Percentiles rank a stretch among this genome's conserved stretches.
phyloP scores from a whole-genome alignment of 2,329 filamentous ascomycete species.

The Arthrobotrys iridis region DNA sequence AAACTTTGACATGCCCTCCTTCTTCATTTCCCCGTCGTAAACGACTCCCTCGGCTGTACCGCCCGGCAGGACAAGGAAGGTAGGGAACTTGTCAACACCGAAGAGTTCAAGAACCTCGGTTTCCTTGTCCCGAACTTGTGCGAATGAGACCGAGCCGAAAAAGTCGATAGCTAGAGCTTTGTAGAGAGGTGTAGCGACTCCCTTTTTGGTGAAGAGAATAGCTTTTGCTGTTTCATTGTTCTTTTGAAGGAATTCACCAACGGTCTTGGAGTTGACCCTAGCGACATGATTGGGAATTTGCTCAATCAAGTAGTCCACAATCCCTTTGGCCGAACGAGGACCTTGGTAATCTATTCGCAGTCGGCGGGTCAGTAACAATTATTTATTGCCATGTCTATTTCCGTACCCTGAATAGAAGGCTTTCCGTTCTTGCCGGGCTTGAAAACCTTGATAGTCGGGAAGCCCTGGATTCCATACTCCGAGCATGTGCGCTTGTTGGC shows the following conservation, averaged over 20 bases:
- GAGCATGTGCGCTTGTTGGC: slow-evolving; percentile 88
- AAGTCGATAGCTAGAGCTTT: slow-evolving; percentile 91
- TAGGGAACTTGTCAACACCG: slow-evolving; percentile 79
- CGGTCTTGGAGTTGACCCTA: slow-evolving; percentile 74
- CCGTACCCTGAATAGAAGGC: slow-evolving; percentile 74
- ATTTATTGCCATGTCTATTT: not conserved
- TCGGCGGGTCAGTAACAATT: not conserved
- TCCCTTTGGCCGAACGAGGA: slow-evolving; percentile 80
- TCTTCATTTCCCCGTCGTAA: slow-evolving; percentile 86
- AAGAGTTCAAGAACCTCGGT: slow-evolving; percentile 76
- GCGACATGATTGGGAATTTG: slow-evolving; percentile 94
- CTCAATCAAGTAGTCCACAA: slow-evolving; percentile 83
- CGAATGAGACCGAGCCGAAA: slow-evolving; percentile 79
- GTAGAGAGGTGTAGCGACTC: slow-evolving; percentile 81
- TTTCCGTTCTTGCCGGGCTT: slow-evolving; percentile 77
- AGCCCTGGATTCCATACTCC: slow-evolving; percentile 87
- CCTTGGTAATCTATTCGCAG: slow-evolving; percentile 79
- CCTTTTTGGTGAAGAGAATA: slow-evolving; percentile 93
- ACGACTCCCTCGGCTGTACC: slow-evolving; percentile 74
- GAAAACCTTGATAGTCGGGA: slow-evolving; percentile 94
- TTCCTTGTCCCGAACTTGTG: slow-evolving; percentile 86
- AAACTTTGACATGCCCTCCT: slow-evolving; percentile 82
- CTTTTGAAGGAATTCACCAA: slow-evolving; percentile 77
- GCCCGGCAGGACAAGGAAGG: slow-evolving; percentile 80
- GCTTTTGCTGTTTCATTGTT: slow-evolving; percentile 79